Conservation (phyloP, 192 early-diverging fungal genomes). For the Jimgerdemannia flammicorona region DNA sequence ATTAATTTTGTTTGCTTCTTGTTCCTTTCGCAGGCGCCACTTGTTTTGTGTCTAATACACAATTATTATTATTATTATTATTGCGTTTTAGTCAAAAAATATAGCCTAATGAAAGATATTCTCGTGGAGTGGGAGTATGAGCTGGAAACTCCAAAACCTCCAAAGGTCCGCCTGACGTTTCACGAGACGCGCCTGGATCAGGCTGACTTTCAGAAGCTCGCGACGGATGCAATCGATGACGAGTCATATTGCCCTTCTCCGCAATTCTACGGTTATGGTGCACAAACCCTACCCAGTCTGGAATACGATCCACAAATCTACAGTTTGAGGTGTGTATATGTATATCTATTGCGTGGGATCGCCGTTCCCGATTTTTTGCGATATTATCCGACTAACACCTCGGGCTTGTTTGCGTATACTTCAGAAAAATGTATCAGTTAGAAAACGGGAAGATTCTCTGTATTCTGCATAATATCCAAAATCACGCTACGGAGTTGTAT, state of each 20-base stretch:
- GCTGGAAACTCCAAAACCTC: background rate
- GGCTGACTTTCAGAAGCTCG: background rate
- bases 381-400: background rate
- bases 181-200: background rate
- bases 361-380: background rate
- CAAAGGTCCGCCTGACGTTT: background rate
- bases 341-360: background rate
- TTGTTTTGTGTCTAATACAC: no score
- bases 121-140: background rate
- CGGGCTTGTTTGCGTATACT: background rate
- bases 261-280: background rate
- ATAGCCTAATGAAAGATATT: background rate
- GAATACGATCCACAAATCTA: background rate
- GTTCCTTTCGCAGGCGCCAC: no score
- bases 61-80: background rate
- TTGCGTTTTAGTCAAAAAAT: background rate
- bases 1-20: no score
- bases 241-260: background rate
- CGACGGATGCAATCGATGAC: background rate
- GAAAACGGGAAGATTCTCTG: background rate
- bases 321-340: background rate
- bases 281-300: background rate
- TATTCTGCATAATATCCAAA: background rate
- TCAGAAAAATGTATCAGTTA: background rate
- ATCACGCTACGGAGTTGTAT: background rate